Evolutionary conservation across 2,329 filamentous ascomycete species (phyloP).

Genomic region (Stromatinia cepivora): DNA sequence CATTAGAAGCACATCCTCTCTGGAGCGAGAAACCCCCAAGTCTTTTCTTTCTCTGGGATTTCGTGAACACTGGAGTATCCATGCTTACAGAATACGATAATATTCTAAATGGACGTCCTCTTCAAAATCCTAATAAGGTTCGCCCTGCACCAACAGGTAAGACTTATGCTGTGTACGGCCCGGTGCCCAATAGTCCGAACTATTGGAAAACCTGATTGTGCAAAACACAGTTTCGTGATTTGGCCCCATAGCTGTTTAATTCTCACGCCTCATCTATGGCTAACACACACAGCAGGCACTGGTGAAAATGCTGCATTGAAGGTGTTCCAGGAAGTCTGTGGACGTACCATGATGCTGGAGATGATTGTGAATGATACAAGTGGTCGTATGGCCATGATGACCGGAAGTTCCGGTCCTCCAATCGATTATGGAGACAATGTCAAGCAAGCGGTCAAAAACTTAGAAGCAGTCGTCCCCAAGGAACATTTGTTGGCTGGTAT

Average conservation of each 20-base stretch:
- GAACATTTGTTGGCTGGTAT: constrained; percentile 21
- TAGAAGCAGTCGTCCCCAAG: constrained; percentile 26
- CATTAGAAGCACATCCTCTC: constrained; percentile 30
- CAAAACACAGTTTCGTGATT: background rate
- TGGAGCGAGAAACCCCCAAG: constrained; percentile 31
- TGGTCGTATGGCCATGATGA: constrained; percentile 30
- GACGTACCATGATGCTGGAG: constrained; percentile 31
- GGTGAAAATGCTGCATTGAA: constrained; percentile 29
- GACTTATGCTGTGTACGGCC: background rate
- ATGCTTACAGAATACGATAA: constrained; percentile 47
- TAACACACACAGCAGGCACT: constrained; percentile 22
- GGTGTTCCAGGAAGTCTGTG: constrained; percentile 32
- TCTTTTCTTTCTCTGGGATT: constrained; percentile 47
- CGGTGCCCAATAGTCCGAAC: background rate
- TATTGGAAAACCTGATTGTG: background rate
- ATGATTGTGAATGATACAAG: constrained; percentile 33
- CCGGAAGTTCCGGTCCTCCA: constrained; percentile 23
- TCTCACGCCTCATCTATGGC: background rate
- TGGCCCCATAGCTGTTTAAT: too few species aligned
- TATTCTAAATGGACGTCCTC: constrained; percentile 41
- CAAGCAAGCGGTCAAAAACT: constrained; percentile 29
- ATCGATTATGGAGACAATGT: constrained; percentile 29
- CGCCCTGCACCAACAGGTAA: constrained; percentile 26
- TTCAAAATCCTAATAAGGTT: constrained; percentile 44
- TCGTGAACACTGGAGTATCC: constrained; percentile 46